Conservation (phyloP, 345 rosid species). For the Gossypium rotundifolium region DNA sequence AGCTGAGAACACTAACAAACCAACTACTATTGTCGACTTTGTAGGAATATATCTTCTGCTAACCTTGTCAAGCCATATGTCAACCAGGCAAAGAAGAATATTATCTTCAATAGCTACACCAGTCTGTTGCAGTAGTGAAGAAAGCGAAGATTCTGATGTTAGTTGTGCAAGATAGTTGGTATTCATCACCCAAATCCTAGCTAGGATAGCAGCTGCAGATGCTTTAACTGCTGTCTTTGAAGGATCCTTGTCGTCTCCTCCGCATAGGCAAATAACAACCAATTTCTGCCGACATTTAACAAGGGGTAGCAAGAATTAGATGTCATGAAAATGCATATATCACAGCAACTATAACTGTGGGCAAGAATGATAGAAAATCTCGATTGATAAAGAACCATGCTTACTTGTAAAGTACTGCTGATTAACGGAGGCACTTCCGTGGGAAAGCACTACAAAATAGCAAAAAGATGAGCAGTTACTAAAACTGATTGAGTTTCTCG, state of each 20-base stretch:
- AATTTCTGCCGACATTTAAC: slow-evolving; percentile 53
- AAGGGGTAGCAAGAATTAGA: slow-evolving; percentile 8
- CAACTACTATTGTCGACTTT: neutral
- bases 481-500: slow-evolving; percentile 6
- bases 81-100: slow-evolving; percentile 75
- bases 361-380: slow-evolving; percentile 13
- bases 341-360: neutral
- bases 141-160: slow-evolving; percentile 79
- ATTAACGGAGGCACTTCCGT: slow-evolving; percentile 77
- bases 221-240: slow-evolving; percentile 79
- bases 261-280: slow-evolving; percentile 72
- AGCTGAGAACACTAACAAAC: neutral
- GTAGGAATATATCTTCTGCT: slow-evolving; percentile 15
- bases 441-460: slow-evolving; percentile 70
- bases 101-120: slow-evolving; percentile 62
- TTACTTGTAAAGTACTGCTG: slow-evolving; percentile 76
- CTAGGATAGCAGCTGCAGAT: slow-evolving; percentile 78
- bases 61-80: slow-evolving; percentile 98
- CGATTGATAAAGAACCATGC: slow-evolving; percentile 13
- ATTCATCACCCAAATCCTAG: slow-evolving; percentile 94
- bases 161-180: slow-evolving; percentile 79
- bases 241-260: slow-evolving; percentile 82
- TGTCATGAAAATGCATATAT: slow-evolving; percentile 6
- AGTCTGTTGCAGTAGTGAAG: slow-evolving; percentile 64
- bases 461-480: slow-evolving; percentile 7